Conservation (phyloP, 441 rosid genomes). For the Gossypium davidsonii region DNA sequence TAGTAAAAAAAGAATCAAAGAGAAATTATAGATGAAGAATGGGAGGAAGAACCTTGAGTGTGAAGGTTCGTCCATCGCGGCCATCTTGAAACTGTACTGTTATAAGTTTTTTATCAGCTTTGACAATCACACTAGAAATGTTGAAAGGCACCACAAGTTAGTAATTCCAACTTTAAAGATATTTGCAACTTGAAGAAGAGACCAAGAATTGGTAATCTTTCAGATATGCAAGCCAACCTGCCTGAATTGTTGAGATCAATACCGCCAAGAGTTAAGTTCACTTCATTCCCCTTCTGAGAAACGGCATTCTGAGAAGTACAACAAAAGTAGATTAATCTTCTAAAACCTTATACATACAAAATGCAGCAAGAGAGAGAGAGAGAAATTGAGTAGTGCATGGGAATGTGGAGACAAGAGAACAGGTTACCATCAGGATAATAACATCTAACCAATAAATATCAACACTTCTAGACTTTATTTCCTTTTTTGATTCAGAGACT, state of each 20-base stretch:
- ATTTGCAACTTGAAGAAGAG: slow-evolving; percentile 16
- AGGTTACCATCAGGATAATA: neutral
- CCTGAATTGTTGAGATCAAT: slow-evolving; percentile 99
- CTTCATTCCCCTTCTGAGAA: slow-evolving; percentile 85
- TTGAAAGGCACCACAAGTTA: slow-evolving; percentile 26
- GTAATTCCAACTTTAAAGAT: slow-evolving; percentile 21
- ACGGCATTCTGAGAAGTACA: slow-evolving; percentile 60
- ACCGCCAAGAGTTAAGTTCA: slow-evolving; percentile 95
- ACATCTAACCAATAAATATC: neutral
- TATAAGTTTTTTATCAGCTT: slow-evolving; percentile 90
- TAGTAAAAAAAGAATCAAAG: neutral
- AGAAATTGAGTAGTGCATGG: neutral
- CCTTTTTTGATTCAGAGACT: neutral
- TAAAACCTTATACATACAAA: slow-evolving; percentile 8
- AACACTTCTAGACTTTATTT: neutral
- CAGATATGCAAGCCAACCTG: slow-evolving; percentile 82
- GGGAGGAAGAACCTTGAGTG: slow-evolving; percentile 67
- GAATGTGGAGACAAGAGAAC: neutral
- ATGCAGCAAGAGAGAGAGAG: neutral
- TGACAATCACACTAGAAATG: slow-evolving; percentile 79
- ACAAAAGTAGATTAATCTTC: slow-evolving; percentile 19
- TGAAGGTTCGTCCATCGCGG: slow-evolving; percentile 95
- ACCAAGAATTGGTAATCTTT: slow-evolving; percentile 16
- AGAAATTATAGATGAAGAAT: slow-evolving; percentile 2
- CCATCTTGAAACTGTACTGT: slow-evolving; percentile 96